These are phyloP conservation scores for Setaria italica DNA, from an alignment of 202 grass and related monocot genomes.

Conservation along the genomic window DNA sequence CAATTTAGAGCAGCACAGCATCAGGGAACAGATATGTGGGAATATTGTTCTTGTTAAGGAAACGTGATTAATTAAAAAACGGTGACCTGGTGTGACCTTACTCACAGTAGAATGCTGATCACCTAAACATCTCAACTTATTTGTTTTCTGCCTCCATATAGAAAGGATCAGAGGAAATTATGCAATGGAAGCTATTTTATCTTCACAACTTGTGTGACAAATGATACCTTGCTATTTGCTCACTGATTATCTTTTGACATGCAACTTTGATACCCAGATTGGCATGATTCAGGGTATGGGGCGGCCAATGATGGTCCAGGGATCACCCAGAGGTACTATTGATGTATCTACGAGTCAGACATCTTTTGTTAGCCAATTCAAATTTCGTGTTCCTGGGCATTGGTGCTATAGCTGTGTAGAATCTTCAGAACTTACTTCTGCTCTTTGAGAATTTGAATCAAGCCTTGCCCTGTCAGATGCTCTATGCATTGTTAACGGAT, in stretches of 20 bases:
- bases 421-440: conserved; percentile 1
- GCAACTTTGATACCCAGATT: conserved; percentile 66
- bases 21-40: neutral
- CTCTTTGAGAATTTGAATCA: conserved; percentile 23
- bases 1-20: neutral
- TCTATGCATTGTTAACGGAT: conserved; percentile 56
- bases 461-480: conserved; percentile 35
- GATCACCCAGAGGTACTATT: conserved; percentile 68
- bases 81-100: neutral
- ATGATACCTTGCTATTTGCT: neutral
- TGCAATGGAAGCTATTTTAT: neutral
- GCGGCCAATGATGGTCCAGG: conserved; percentile 75
- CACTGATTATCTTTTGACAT: conserved; percentile 36
- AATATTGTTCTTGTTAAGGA: neutral
- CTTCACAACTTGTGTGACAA: conserved; percentile 1
- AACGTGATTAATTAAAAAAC: neutral
- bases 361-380: neutral
- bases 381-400: neutral
- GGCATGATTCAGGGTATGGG: conserved; percentile 74
- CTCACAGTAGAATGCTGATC: conserved; percentile 11
- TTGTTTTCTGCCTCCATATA: neutral
- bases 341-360: neutral
- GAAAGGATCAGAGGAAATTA: neutral
- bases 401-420: neutral
- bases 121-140: conserved; percentile 10